A percentile compares a stretch with the other conserved stretches of the same genome.
phyloP scores from a whole-genome alignment of 2,329 filamentous ascomycete genomes.

The Curvularia spicifera region DNA sequence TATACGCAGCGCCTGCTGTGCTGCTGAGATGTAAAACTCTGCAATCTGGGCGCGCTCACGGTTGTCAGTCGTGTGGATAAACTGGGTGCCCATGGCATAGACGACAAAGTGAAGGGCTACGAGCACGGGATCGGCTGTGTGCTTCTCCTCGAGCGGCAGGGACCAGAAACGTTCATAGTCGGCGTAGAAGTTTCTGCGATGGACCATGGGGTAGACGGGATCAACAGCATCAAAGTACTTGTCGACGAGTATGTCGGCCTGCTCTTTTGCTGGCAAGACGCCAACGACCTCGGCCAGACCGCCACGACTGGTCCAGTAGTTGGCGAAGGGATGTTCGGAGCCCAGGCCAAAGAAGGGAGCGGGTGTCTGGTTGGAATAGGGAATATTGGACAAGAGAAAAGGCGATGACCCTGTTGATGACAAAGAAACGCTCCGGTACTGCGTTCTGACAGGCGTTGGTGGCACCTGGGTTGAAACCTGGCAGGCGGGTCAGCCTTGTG shows the following conservation, averaged over 20 bases:
- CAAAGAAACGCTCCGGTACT: constrained; percentile 43
- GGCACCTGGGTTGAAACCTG: constrained; percentile 27
- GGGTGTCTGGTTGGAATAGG: constrained; percentile 72
- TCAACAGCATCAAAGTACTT: constrained; percentile 69
- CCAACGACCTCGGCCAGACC: constrained; percentile 76
- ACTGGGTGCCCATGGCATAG: constrained; percentile 79
- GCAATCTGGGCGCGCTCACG: constrained; percentile 74
- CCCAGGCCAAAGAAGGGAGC: constrained; percentile 84
- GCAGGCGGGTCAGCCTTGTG: not conserved
- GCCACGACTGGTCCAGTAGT: constrained; percentile 83
- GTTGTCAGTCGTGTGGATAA: constrained; percentile 65
- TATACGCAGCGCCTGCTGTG: constrained; percentile 77
- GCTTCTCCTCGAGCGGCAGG: constrained; percentile 63
- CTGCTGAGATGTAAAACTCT: constrained; percentile 81
- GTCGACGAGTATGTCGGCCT: constrained; percentile 71
- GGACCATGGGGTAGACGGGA: constrained; percentile 81
- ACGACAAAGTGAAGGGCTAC: constrained; percentile 78
- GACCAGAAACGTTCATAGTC: constrained; percentile 83
- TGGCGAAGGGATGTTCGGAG: constrained; percentile 78
- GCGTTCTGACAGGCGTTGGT: constrained; percentile 36
- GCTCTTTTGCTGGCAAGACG: constrained; percentile 75
- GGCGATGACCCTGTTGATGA: constrained; percentile 55
- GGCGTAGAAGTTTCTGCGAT: constrained; percentile 75
- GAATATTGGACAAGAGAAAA: constrained; percentile 72
- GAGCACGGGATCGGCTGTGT: constrained; percentile 69